These are phyloP conservation scores for Cladosporium sp. DNA, from an alignment of 2,329 filamentous ascomycete genomes.

Conservation along the genomic window DNA sequence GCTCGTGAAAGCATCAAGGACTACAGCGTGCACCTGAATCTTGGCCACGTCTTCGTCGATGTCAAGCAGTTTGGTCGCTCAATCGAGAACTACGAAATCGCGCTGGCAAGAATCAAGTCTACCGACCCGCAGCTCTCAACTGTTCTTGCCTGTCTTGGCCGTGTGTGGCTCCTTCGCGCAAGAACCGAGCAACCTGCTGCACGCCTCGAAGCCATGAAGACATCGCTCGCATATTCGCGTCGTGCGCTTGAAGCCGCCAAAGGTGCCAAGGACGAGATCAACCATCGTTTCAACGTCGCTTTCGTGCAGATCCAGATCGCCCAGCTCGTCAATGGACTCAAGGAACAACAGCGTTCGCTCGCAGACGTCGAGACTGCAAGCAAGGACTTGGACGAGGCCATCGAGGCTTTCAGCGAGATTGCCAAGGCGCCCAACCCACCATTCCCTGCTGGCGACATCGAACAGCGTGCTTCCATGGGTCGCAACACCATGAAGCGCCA, in stretches of 20 bases:
- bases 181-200: slow-evolving; percentile 54
- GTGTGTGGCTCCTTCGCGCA: slow-evolving; percentile 80
- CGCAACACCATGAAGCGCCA: slow-evolving; percentile 92
- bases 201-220: slow-evolving; percentile 58
- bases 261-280: slow-evolving; percentile 66
- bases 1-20: slow-evolving; percentile 88
- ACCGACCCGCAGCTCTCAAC: slow-evolving; percentile 65
- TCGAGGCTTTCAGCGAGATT: slow-evolving; percentile 61
- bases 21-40: slow-evolving; percentile 81
- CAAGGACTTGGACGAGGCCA: slow-evolving; percentile 78
- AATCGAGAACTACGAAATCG: slow-evolving; percentile 89
- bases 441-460: slow-evolving; percentile 84
- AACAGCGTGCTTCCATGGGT: slow-evolving; percentile 96
- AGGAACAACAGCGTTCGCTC: slow-evolving; percentile 71
- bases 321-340: slow-evolving; percentile 68
- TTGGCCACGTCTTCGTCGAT: slow-evolving; percentile 90
- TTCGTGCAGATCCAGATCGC: slow-evolving; percentile 96
- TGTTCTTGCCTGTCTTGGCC: slow-evolving; percentile 73
- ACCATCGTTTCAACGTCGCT: slow-evolving; percentile 96
- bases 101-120: slow-evolving; percentile 72
- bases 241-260: slow-evolving; percentile 67
- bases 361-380: slow-evolving; percentile 77
- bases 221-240: slow-evolving; percentile 59
- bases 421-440: slow-evolving; percentile 65
- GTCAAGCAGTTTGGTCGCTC: slow-evolving; percentile 84